phyloP scores from a whole-genome alignment of 2,329 filamentous ascomycete genomes.

The Hortaea werneckii region DNA sequence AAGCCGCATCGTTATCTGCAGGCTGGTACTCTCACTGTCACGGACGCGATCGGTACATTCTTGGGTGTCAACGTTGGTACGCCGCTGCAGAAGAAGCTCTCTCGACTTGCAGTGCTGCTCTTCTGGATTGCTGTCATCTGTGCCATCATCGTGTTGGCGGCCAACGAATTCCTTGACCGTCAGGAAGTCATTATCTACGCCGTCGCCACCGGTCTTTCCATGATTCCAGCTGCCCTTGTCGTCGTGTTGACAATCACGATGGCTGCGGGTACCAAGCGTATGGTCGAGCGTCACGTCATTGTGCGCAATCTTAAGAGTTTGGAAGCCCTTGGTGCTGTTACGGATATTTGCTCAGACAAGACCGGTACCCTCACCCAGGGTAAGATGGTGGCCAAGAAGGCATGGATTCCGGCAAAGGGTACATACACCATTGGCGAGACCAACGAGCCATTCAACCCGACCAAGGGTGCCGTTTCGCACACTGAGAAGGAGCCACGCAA shows the following conservation, averaged over 20 bases:
- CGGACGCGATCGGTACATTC: constrained; percentile 52
- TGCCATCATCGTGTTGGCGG: constrained; percentile 57
- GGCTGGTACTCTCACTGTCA: constrained; percentile 42
- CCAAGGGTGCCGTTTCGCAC: constrained; percentile 44
- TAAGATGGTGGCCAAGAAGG: constrained; percentile 54
- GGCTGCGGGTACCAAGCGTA: constrained; percentile 39
- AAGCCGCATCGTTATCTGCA: constrained; percentile 33
- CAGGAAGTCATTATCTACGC: constrained; percentile 57
- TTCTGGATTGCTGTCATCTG: constrained; percentile 65
- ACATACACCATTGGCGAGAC: constrained; percentile 51
- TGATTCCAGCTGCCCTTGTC: constrained; percentile 47
- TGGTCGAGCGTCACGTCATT: constrained; percentile 52
- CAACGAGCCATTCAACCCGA: constrained; percentile 49
- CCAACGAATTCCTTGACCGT: constrained; percentile 45
- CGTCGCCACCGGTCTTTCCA: constrained; percentile 50
- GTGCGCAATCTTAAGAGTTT: constrained; percentile 56
- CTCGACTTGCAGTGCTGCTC: constrained; percentile 71
- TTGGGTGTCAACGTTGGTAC: constrained; percentile 65
- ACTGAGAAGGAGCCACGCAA: constrained; percentile 35
- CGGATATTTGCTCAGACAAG: constrained; percentile 12
- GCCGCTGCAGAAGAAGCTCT: constrained; percentile 73
- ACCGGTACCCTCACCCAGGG: constrained; percentile 44
- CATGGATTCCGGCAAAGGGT: constrained; percentile 51
- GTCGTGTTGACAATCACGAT: constrained; percentile 30
- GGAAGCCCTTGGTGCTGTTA: constrained; percentile 46